Evolutionary conservation across 2,329 filamentous ascomycete genomes (phyloP), one percentile per base, ranked within the genome.

Genomic region (Sclerotinia subarctica): DNA sequence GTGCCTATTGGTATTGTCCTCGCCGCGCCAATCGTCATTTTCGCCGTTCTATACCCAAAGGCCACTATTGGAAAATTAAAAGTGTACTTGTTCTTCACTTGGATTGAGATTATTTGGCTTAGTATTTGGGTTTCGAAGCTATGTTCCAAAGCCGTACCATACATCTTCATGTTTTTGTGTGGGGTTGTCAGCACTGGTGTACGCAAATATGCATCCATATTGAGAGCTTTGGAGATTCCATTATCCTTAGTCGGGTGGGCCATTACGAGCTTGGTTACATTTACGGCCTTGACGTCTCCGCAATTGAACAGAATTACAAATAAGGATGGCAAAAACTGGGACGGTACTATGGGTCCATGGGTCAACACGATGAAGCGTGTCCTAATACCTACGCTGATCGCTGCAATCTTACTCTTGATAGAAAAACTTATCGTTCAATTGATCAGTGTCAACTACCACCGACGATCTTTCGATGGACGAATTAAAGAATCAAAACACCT

Each of bases 401-500:
- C 88, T 13, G 86, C 89, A 0, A 83, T 90, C 62, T 85, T 94
- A 24, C 88, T 92, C 69, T 84, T 94, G 21, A 87, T 81, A n/a
- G 91, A 95, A 79, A 93, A 92, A 79, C 82, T 89, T 69, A 83
- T 94, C 71, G 89, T 95, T 46, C 92, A 94, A 78, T 83, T 94
- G 69, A 93, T 95, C 77, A 92, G 90, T 76, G 91, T 95, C 78
- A 90, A 90, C 70, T 95, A 95, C 77, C 92, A 95, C 78, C 89
- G 92, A 75, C 88, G 92, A 72, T 93, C 93, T 58, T 95, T 95
- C 78, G 88, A 91, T 74, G 86, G 88, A 72, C 83, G 88, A 64
- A 98, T 99, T 82, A 91, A 92, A 78, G 89, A 93, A 53, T 97
- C 93, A 32, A 98, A 99, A 82, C 90, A 87, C 68, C 92, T 94